Percentiles rank a stretch among this genome's conserved stretches.
phyloP scores from a whole-genome alignment of 306 rosid genomes.

The Rosa persica region DNA sequence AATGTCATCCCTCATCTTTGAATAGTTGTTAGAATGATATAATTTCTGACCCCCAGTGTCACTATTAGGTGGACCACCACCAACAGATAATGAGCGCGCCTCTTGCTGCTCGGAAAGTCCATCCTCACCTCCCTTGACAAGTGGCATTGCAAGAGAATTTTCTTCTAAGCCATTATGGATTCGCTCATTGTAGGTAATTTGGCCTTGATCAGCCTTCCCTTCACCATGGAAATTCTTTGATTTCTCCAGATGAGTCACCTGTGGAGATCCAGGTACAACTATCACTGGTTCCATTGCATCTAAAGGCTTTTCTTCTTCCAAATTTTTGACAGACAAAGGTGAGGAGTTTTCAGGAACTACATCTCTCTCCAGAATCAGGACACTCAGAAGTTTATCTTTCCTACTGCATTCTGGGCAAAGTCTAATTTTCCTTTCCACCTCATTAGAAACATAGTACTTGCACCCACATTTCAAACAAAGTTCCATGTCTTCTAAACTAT shows the following conservation, averaged over 20 bases:
- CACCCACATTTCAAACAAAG: constrained; percentile 62
- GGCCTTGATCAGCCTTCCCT: constrained; percentile 40
- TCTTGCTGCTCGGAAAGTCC: constrained; percentile 36
- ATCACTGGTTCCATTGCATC: constrained; percentile 29
- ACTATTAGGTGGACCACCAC: constrained; percentile 24
- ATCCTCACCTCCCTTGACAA: constrained; percentile 37
- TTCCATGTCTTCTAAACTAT: constrained; percentile 35
- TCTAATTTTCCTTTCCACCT: constrained; percentile 31
- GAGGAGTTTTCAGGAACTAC: constrained; percentile 38
- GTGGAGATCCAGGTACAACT: constrained; percentile 37
- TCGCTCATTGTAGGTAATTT: constrained; percentile 40
- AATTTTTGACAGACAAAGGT: constrained; percentile 25
- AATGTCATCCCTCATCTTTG: constrained; percentile 45
- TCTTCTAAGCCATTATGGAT: constrained; percentile 39
- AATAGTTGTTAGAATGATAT: constrained; percentile 36
- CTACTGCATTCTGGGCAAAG: constrained; percentile 63
- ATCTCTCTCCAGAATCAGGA: constrained; percentile 35
- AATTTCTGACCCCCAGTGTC: constrained; percentile 44
- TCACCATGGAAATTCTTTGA: constrained; percentile 38
- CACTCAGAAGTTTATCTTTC: constrained; percentile 39
- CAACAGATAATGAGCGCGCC: constrained; percentile 33
- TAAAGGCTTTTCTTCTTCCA: constrained; percentile 38
- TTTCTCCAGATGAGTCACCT: constrained; percentile 28
- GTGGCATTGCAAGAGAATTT: constrained; percentile 35
- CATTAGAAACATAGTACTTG: constrained; percentile 34